A percentile compares a stretch with the other conserved stretches of the same genome.
These are phyloP conservation scores for Erythrobasidium yunnanense DNA, from an alignment of 768 basidiomycete genomes.

Conservation along the genomic window DNA sequence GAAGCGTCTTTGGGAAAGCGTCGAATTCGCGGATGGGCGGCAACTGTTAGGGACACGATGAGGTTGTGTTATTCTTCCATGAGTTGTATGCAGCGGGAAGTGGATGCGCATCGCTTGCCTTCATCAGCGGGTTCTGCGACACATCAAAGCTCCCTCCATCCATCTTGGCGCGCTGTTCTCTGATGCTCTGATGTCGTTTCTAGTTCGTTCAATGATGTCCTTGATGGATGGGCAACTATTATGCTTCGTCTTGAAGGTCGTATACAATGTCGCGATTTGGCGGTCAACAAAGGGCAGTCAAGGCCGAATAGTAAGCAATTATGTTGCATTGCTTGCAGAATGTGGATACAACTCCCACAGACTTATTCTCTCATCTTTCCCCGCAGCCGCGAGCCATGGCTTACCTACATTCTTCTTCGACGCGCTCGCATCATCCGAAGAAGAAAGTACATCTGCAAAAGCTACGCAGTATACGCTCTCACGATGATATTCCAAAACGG, in stretches of 20 bases:
- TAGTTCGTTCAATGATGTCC: too few relatives aligned
- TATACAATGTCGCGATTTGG: too few relatives aligned
- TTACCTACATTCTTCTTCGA: conserved; percentile 38
- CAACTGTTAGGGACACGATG: background rate
- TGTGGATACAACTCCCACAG: conserved; percentile 53
- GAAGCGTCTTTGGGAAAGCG: conserved; percentile 74
- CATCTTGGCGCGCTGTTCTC: background rate
- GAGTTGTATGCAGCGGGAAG: background rate
- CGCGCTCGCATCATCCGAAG: conserved; percentile 44
- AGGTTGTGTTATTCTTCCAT: background rate
- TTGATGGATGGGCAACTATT: too few relatives aligned
- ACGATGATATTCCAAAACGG: conserved; percentile 73
- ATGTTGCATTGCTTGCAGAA: background rate
- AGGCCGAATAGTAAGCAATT: too few relatives aligned
- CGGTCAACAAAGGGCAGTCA: too few relatives aligned
- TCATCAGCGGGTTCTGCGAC: conserved; percentile 20
- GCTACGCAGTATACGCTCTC: conserved; percentile 60
- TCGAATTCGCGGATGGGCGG: conserved; percentile 56
- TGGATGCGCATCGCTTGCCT: background rate
- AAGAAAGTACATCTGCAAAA: conserved; percentile 47
- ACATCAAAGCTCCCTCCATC: background rate
- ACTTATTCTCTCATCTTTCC: conserved; percentile 59
- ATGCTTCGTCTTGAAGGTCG: too few relatives aligned
- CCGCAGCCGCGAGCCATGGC: conserved; percentile 58
- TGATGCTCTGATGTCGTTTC: too few relatives aligned